Conservation (phyloP, 129 eudicot species). For the Flaveria bidentis region DNA sequence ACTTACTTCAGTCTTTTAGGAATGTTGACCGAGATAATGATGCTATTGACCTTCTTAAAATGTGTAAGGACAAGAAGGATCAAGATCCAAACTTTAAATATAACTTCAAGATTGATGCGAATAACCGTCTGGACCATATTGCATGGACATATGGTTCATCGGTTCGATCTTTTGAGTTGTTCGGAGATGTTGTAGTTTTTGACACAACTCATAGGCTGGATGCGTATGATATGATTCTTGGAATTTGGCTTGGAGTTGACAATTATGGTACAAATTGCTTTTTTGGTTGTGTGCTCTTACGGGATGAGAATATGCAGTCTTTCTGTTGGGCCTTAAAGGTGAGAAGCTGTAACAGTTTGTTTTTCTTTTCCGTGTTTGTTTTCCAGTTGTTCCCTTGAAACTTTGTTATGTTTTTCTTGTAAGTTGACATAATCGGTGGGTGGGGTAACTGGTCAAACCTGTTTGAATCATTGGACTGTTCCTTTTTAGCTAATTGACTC, state of each 20-base stretch:
- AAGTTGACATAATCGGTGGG: not conserved
- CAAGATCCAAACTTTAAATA: constrained; percentile 69
- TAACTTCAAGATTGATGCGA: constrained; percentile 64
- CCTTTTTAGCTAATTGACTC: not conserved
- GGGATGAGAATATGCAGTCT: constrained; percentile 74
- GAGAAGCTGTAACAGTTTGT: constrained; percentile 22
- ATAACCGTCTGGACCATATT: constrained; percentile 78
- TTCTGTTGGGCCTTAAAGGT: constrained; percentile 91
- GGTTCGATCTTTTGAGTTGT: constrained; percentile 53
- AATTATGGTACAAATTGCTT: constrained; percentile 75
- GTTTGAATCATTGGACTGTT: not conserved
- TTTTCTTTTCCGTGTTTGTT: constrained; percentile 13
- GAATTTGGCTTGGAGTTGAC: constrained; percentile 86
- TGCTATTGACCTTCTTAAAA: constrained; percentile 72
- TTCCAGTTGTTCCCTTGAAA: not conserved
- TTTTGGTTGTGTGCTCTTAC: constrained; percentile 70
- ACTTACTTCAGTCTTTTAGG: constrained; percentile 74
- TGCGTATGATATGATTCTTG: constrained; percentile 85
- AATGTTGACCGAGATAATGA: constrained; percentile 70
- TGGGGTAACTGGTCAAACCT: not conserved
- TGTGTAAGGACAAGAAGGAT: constrained; percentile 84
- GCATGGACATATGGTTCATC: constrained; percentile 85
- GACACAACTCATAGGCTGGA: constrained; percentile 86
- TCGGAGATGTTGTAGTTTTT: constrained; percentile 72
- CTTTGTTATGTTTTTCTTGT: not conserved